Base-by-base conservation (phyloP, 345 rosid species). In the Jatropha curcas region DNA sequence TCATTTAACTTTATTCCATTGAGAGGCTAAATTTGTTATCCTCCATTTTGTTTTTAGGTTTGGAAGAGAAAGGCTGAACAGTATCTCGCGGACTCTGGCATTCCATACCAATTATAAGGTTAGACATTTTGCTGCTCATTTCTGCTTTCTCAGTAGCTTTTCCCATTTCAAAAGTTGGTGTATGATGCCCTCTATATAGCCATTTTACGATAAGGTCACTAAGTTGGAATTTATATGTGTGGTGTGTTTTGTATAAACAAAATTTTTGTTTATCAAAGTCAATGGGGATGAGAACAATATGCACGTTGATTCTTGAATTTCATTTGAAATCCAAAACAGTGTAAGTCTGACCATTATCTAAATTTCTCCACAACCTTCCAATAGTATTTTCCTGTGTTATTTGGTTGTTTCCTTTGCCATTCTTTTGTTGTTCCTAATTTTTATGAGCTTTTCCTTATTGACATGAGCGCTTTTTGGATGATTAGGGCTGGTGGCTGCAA, bases 1-100 rank as follows among this genome's bases (percentile, higher is more conserved):
- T 35, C 17, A 35, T 37, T n/a, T 35, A 16, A 5, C 39, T 30
- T 70, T 17, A 16, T 43, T 39, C 33, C 13, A 20, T 27, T 50
- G 8, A 25, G 10, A n/a, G 1, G 3, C 24, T 17, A 63, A 10
- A 30, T 60, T 16, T 3, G 60, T 71, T 22, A n/a, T 5, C 56
- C 51, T 13, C 62, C 14, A 6, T 74, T n/a, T 45, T 33, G 55
- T n/a, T 30, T 62, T 74, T 72, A 89, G 99, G 84, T 92, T 19
- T 95, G 99, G 99, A 95, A 95, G 88, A 89, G 99, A 85, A 95
- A 95, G 76, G 92, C 99, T n/a, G 99, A 95, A 85, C 98, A 91
- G 77, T 95, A 92, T 84, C 84, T 95, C 89, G 93, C 93, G 48
- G 98, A 95, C 73, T 91, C 94, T 31, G 94, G 98, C 57, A 31